Evolutionary conservation across 257 asterid genomes (phyloP).

Genomic region (Scutellaria galericulata): DNA sequence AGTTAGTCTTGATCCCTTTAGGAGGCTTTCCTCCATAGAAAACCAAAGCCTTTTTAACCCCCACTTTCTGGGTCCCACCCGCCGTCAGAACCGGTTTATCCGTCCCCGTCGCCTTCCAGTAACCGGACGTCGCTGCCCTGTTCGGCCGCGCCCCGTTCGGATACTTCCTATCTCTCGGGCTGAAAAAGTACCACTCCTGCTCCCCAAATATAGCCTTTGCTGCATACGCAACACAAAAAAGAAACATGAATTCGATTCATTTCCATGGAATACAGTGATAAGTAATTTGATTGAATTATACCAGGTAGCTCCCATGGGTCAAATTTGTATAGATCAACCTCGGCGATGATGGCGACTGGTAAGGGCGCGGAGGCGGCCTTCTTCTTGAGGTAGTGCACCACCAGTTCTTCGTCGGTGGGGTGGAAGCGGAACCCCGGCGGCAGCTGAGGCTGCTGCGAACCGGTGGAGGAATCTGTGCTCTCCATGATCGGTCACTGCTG

Average conservation of each 20-base stretch:
- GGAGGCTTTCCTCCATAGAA: conserved; percentile 71
- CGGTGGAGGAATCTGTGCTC: conserved; percentile 57
- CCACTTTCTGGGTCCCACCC: conserved; percentile 62
- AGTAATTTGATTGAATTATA: background rate
- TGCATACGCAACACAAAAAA: conserved; percentile 9
- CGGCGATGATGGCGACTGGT: conserved; percentile 66
- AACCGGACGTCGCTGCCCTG: conserved; percentile 64
- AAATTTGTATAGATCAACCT: conserved; percentile 61
- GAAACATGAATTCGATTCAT: too few species aligned
- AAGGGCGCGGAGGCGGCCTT: conserved; percentile 55
- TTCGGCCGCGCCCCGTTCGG: conserved; percentile 67
- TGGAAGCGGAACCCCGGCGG: conserved; percentile 75
- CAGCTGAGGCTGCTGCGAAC: conserved; percentile 59
- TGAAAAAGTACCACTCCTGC: conserved; percentile 71
- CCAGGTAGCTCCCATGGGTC: conserved; percentile 77
- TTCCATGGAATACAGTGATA: too few species aligned
- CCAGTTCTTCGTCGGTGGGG: conserved; percentile 73
- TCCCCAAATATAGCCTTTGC: conserved; percentile 68
- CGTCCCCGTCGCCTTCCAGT: conserved; percentile 71
- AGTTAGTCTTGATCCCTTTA: conserved; percentile 57
- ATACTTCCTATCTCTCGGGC: conserved; percentile 64
- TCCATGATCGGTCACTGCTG: conserved; percentile 41
- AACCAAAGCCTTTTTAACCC: conserved; percentile 61
- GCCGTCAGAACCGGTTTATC: conserved; percentile 63
- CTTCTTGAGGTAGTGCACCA: conserved; percentile 66